phyloP scores from a whole-genome alignment of 2,329 filamentous ascomycete species.

The Fusarium temperatum region DNA sequence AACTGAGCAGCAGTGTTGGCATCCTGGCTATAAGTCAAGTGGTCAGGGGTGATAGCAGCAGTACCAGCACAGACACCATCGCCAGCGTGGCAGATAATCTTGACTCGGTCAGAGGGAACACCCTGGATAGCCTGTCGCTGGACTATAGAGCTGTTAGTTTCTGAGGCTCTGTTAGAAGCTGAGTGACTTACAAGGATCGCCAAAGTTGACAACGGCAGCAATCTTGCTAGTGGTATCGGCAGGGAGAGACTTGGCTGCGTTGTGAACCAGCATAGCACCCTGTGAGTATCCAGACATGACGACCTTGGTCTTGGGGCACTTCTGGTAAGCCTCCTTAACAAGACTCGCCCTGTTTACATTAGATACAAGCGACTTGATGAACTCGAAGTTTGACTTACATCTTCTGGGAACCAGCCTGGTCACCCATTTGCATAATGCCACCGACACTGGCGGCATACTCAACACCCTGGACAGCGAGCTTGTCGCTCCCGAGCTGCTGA shows the following conservation, averaged over 20 bases:
- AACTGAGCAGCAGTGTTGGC: constrained; percentile 43
- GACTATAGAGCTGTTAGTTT: constrained; percentile 21
- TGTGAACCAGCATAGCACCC: constrained; percentile 53
- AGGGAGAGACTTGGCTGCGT: constrained; percentile 50
- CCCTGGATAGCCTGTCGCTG: constrained; percentile 37
- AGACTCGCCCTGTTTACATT: constrained; percentile 28
- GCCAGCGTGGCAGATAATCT: constrained; percentile 47
- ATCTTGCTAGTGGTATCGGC: constrained; percentile 47
- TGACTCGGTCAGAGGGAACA: constrained; percentile 28
- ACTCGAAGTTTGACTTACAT: constrained; percentile 52
- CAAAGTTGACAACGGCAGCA: constrained; percentile 45
- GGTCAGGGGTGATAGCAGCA: constrained; percentile 39
- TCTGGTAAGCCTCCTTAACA: constrained; percentile 46
- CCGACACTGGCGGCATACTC: constrained; percentile 57
- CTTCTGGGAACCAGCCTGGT: constrained; percentile 51
- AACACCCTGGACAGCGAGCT: constrained; percentile 63
- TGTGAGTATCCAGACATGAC: constrained; percentile 59
- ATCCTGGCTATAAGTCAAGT: constrained; percentile 44
- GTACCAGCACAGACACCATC: constrained; percentile 46
- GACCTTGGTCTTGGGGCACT: constrained; percentile 56
- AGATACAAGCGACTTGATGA: not conserved
- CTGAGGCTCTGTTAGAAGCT: not conserved
- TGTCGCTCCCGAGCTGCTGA: constrained; percentile 50
- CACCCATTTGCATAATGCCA: constrained; percentile 58
- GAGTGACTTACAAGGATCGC: constrained; percentile 40